A percentile compares a stretch with the other conserved stretches of the same genome.
Conservation (phyloP, 2,329 filamentous ascomycete species). For the Chalaropsis thielavioides region DNA sequence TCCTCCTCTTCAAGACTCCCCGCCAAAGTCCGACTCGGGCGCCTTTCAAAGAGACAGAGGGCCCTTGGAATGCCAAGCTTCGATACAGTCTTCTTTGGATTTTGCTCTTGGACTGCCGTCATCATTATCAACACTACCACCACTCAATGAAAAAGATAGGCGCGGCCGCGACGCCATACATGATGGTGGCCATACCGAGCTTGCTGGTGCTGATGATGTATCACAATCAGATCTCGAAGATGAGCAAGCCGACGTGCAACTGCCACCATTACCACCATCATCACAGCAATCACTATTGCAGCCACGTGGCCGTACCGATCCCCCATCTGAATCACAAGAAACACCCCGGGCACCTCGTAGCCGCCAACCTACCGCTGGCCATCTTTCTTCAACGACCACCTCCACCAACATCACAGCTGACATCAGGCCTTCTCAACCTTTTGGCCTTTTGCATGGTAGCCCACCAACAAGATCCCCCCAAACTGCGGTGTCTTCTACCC, state of each 20-base stretch:
- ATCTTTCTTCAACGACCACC: neutral
- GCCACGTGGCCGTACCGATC: neutral
- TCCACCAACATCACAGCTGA: neutral
- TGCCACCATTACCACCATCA: neutral
- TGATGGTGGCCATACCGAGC: neutral
- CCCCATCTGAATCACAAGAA: neutral
- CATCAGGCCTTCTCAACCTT: neutral
- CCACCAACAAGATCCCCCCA: neutral
- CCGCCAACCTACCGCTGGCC: neutral
- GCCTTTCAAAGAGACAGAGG: neutral
- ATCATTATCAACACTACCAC: neutral
- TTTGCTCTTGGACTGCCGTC: neutral
- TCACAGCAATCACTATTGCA: neutral
- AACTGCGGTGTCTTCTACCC: neutral
- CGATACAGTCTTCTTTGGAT: neutral
- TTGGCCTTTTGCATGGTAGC: neutral
- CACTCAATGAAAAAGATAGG: too few species aligned
- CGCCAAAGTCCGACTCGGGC: neutral
- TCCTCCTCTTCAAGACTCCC: slow-evolving; percentile 3
- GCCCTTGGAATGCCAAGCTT: neutral
- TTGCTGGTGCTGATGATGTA: too few species aligned
- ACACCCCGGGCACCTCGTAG: neutral
- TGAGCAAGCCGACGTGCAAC: neutral
- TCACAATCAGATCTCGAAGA: too few species aligned
- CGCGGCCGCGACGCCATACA: neutral